These are phyloP conservation scores for Leptographium radiaticola DNA, from an alignment of 2,329 filamentous ascomycete species.

Conservation along the genomic window DNA sequence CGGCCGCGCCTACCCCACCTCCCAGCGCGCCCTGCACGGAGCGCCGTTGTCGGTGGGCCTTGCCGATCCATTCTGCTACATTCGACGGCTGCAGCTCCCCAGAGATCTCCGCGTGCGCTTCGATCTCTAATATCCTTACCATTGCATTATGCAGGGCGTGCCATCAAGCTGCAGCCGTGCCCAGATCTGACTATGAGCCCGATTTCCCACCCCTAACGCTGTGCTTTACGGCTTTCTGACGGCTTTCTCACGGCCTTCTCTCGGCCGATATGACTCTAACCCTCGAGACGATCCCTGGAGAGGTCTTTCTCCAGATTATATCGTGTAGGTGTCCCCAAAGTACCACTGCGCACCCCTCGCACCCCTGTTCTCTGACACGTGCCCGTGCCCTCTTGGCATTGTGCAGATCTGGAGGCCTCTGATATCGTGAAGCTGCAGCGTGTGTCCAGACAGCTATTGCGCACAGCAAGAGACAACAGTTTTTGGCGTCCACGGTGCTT, in stretches of 20 bases:
- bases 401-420: slow-evolving; percentile 44
- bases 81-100: no score
- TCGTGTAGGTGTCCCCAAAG: slow-evolving; percentile 31
- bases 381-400: slow-evolving; percentile 1
- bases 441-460: slow-evolving; percentile 52
- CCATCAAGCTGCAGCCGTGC: no score
- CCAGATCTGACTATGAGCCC: no score
- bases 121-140: no score
- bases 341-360: background rate
- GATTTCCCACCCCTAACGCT: no score
- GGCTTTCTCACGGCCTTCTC: background rate
- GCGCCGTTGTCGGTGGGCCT: no score
- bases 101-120: no score
- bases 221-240: no score
- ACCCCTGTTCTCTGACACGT: background rate
- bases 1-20: no score
- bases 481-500: slow-evolving; percentile 71
- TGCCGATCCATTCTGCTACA: no score
- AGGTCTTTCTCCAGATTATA: slow-evolving; percentile 48
- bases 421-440: slow-evolving; percentile 57
- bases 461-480: slow-evolving; percentile 57
- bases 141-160: no score
- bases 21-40: no score
- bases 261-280: slow-evolving; percentile 1
- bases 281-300: slow-evolving; percentile 44